phyloP scores from a whole-genome alignment of 768 basidiomycete genomes.

The Harrya chromipes region DNA sequence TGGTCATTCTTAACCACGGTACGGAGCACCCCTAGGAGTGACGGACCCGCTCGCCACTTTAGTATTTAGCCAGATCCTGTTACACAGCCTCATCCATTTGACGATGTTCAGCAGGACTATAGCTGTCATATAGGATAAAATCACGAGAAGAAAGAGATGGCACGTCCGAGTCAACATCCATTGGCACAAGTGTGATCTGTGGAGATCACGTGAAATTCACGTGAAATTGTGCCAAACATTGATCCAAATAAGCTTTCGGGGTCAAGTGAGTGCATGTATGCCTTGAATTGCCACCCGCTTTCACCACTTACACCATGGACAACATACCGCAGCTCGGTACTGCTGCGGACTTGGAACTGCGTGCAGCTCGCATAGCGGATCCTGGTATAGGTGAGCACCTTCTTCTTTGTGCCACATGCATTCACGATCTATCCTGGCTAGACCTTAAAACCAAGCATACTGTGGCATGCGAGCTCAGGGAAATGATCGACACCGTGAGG shows the following conservation, averaged over 20 bases:
- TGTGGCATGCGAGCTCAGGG: slow-evolving; percentile 75
- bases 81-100: too few species aligned
- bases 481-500: slow-evolving; percentile 75
- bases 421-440: slow-evolving; percentile 24
- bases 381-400: slow-evolving; percentile 58
- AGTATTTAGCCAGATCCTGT: too few species aligned
- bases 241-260: slow-evolving; percentile 33
- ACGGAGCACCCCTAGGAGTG: too few species aligned
- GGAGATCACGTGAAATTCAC: slow-evolving; percentile 30
- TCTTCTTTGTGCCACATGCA: not conserved
- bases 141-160: too few species aligned
- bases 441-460: slow-evolving; percentile 69
- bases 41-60: too few species aligned
- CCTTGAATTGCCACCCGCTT: not conserved
- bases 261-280: slow-evolving; percentile 9
- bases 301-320: slow-evolving; percentile 36
- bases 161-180: too few species aligned
- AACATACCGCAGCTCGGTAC: slow-evolving; percentile 42
- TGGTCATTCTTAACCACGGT: too few species aligned
- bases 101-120: too few species aligned
- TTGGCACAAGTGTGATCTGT: too few species aligned
- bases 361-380: slow-evolving; percentile 71
- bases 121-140: too few species aligned
- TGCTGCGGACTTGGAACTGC: slow-evolving; percentile 63
- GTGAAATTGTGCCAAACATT: slow-evolving; percentile 30